Percentiles rank a stretch among this genome's conserved stretches.
phyloP scores from a whole-genome alignment of 441 rosid species.

The Adansonia grandidieri region DNA sequence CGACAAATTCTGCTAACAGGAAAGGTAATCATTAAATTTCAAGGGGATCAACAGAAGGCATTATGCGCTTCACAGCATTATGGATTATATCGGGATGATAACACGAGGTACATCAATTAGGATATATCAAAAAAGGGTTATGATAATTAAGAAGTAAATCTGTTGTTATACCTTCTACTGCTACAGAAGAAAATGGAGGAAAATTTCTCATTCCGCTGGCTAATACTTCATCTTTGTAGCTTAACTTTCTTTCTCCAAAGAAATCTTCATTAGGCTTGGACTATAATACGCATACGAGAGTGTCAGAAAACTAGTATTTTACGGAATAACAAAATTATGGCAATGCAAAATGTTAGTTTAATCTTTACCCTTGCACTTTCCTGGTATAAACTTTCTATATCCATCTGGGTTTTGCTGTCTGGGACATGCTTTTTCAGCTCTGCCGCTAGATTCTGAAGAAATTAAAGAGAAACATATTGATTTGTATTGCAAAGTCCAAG shows the following conservation, averaged over 20 bases:
- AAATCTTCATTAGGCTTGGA: not conserved
- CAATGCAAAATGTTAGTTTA: not conserved
- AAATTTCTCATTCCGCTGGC: not conserved
- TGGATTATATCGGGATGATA: not conserved
- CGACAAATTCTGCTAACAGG: slow-evolving; percentile 29
- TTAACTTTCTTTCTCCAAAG: not conserved
- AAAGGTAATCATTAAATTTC: not conserved
- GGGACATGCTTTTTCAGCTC: slow-evolving; percentile 19
- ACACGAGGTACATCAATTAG: not conserved
- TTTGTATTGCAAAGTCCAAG: not conserved
- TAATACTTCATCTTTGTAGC: not conserved
- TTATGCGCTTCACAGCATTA: not conserved
- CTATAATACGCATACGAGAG: not conserved
- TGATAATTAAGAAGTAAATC: not conserved
- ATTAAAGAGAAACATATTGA: not conserved
- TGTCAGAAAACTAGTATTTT: not conserved
- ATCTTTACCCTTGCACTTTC: not conserved
- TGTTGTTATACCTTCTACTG: not conserved
- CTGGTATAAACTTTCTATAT: not conserved
- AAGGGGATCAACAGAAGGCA: not conserved
- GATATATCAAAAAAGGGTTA: not conserved
- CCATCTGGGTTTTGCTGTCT: not conserved
- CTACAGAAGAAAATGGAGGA: not conserved
- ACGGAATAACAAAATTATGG: not conserved
- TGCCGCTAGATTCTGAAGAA: slow-evolving; percentile 12